Percentiles rank a stretch among this genome's conserved stretches.
Conservation (phyloP, 164 flowering plant species). For the Stephania japonica region DNA sequence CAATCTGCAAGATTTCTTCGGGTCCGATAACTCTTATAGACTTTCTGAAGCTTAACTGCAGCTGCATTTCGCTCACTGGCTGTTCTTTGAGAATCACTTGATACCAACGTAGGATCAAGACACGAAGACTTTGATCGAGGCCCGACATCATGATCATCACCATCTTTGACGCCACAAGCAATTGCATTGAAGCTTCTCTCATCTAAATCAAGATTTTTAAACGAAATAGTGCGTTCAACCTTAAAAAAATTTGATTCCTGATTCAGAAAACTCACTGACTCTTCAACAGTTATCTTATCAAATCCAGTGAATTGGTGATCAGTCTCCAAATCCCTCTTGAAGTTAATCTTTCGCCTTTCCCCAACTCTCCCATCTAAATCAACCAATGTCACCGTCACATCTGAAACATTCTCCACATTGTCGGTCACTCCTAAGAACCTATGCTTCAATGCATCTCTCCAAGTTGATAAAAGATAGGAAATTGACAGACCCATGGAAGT, state of each 20-base stretch:
- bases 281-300: constrained; percentile 15
- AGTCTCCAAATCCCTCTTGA: constrained; percentile 27
- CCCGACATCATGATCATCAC: not conserved
- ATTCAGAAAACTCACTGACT: constrained; percentile 33
- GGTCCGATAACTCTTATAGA: constrained; percentile 67
- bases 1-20: constrained; percentile 73
- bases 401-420: constrained; percentile 17
- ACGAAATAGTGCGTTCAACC: constrained; percentile 23
- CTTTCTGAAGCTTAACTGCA: constrained; percentile 59
- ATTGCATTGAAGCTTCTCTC: not conserved
- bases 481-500: constrained; percentile 37
- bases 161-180: constrained; percentile 5
- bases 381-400: constrained; percentile 25
- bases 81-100: constrained; percentile 26
- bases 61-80: constrained; percentile 47
- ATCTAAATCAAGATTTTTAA: constrained; percentile 16
- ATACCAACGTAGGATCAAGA: constrained; percentile 7
- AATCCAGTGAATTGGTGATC: constrained; percentile 10
- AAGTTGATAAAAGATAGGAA: constrained; percentile 31
- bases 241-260: constrained; percentile 25
- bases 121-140: not conserved
- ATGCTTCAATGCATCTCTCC: constrained; percentile 21
- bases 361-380: constrained; percentile 25
- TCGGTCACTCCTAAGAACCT: constrained; percentile 12
- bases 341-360: constrained; percentile 29